Evolutionary conservation across 768 basidiomycete species (phyloP).

Genomic region (Chlorophyllum brunneum): DNA sequence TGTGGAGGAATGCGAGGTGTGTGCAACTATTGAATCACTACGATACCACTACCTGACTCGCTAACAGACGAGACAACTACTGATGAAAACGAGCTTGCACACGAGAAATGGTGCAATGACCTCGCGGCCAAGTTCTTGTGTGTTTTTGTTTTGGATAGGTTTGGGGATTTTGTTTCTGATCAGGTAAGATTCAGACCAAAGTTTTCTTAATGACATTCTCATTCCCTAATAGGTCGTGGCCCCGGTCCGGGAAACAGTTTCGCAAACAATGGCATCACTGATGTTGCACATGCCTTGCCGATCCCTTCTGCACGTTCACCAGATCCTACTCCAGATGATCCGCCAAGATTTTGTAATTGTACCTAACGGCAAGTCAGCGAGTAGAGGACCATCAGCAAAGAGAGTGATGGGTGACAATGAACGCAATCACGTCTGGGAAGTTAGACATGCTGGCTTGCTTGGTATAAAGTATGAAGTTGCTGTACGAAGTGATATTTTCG

Average conservation of each 20-base stretch:
- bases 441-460: conserved; percentile 94
- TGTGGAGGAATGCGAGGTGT: conserved; percentile 80
- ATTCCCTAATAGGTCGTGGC: conserved; percentile 63
- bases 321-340: conserved; percentile 88
- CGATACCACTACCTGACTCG: neutral
- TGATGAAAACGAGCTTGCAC: conserved; percentile 59
- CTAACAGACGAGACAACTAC: conserved; percentile 44
- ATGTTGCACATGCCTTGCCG: conserved; percentile 84
- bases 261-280: conserved; percentile 88
- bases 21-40: conserved; percentile 7
- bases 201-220: neutral
- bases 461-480: conserved; percentile 99
- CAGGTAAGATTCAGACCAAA: conserved; percentile 47
- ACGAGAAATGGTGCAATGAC: conserved; percentile 88
- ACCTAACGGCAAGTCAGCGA: conserved; percentile 24
- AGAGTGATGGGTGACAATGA: conserved; percentile 27
- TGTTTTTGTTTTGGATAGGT: conserved; percentile 93
- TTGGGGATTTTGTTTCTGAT: conserved; percentile 96
- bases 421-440: conserved; percentile 84
- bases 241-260: conserved; percentile 94
- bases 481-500: conserved; percentile 82
- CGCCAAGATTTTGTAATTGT: conserved; percentile 71
- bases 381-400: neutral
- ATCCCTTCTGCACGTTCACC: conserved; percentile 77
- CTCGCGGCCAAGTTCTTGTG: conserved; percentile 82